phyloP scores from a whole-genome alignment of 2,329 filamentous ascomycete genomes.

The Stagonosporopsis tanaceti region DNA sequence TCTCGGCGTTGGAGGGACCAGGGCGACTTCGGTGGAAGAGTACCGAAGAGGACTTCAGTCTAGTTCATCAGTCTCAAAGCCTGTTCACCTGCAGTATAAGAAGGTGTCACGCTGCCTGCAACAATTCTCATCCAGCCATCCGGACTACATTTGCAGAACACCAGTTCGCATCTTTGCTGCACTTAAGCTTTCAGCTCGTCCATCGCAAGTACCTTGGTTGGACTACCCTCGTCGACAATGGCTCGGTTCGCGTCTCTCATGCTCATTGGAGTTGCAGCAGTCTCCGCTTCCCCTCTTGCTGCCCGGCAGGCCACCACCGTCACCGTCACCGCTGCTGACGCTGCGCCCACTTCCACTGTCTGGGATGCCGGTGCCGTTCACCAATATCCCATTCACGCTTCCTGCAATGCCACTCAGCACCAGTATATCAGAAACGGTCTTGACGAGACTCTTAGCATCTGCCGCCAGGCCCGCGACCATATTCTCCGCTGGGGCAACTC shows the following conservation, averaged over 20 bases:
- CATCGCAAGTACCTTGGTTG: conserved; percentile 4
- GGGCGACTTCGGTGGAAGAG: conserved; percentile 27
- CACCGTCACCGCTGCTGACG: conserved; percentile 31
- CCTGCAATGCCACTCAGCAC: conserved; percentile 70
- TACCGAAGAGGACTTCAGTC: conserved; percentile 20
- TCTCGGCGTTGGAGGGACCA: conserved; percentile 22
- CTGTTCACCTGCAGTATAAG: conserved; percentile 29
- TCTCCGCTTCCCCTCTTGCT: conserved; percentile 37
- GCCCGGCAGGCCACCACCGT: conserved; percentile 33
- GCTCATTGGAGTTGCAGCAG: conserved; percentile 38
- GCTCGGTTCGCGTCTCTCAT: conserved; percentile 31
- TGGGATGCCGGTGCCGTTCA: conserved; percentile 51
- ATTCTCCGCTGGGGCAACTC: conserved; percentile 65
- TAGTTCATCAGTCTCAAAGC: background rate
- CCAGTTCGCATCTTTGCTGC: conserved; percentile 24
- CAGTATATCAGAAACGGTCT: conserved; percentile 65
- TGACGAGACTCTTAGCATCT: conserved; percentile 65
- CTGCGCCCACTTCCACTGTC: conserved; percentile 28
- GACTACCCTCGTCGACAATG: conserved; percentile 29
- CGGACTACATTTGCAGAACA: conserved; percentile 26
- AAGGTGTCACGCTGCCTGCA: conserved; percentile 21
- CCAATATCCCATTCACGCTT: conserved; percentile 65
- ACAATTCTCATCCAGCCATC: conserved; percentile 30
- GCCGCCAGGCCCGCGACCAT: conserved; percentile 69
- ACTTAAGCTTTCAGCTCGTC: conserved; percentile 10